Evolutionary conservation across 805 yeast genomes (phyloP), one percentile per base, ranked within the genome.

Genomic region (Cyberlindnera mississippiensis): DNA sequence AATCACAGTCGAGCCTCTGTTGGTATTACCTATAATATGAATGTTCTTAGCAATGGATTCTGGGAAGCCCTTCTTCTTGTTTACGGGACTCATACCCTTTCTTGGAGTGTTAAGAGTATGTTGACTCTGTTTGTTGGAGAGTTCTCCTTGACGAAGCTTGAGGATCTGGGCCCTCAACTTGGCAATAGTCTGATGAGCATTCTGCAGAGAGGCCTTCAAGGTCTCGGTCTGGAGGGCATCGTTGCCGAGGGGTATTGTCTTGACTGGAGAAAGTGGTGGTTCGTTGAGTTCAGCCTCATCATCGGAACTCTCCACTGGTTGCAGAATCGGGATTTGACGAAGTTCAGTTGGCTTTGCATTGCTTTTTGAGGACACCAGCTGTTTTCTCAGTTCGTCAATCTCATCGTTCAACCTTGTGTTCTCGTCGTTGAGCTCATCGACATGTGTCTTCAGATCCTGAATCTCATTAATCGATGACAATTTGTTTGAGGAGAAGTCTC

Each of bases 381-480:
- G 38, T 28, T 46, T 27, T 40, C 52, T 55, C 43, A 61, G 22
- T 32, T 50, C 47, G 41, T 54, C 51, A 54, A 65, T 50, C 59
- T 71, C 66, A 46, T 65, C 59, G 53, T 72, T 76, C 41, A 82
- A 64, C 17, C 68, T 67, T 49, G 80, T 85, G 60, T 83, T 83
- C 55, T 82, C 89, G 52, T 81, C 83, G 56, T 83, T 84, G 46
- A 84, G 63, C 36, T 76, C 81, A 26, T 71, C 72, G 35, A 82
- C 75, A 35, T 76, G 72, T 4, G 59, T 59, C 50, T 71, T 77
- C 43, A 81, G 62, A 14, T 71, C 78, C 22, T 61, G 62, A 7
- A 78, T 51, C 42, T 80, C 80, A 24, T 57, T 52, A 12, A 61
- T 58, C 27, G 69, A 63, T 15, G 67, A 55, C 1, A 47, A 44